Conservation (phyloP, 73 alveolate genomes). For the Paramecium biaurelia region DNA sequence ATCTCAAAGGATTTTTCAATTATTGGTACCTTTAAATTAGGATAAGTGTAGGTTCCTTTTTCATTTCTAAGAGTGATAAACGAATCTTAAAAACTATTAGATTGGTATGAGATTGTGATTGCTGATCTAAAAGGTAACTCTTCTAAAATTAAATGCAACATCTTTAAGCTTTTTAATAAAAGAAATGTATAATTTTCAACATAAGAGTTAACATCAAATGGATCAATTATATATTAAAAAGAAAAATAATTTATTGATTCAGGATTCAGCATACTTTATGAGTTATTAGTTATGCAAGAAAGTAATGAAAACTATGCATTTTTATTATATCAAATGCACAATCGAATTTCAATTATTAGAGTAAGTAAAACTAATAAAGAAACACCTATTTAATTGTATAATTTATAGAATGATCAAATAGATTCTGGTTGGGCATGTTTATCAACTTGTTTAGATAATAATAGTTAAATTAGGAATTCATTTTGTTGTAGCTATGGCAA, state of each 20-base stretch:
- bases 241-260: background rate
- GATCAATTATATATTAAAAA: background rate
- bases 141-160: background rate
- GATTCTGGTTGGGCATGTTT: slow-evolving; percentile 27
- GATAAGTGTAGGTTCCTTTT: background rate
- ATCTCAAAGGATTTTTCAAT: background rate
- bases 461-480: background rate
- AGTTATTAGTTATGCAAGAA: background rate
- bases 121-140: background rate
- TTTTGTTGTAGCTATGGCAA: slow-evolving; percentile 11
- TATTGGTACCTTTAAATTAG: background rate
- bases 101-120: background rate
- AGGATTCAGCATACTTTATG: background rate
- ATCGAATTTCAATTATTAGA: background rate
- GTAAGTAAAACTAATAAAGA: background rate
- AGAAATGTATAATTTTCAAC: background rate
- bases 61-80: background rate
- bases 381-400: background rate
- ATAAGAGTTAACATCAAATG: background rate
- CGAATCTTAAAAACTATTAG: background rate
- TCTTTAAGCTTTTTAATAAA: background rate
- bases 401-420: background rate
- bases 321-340: background rate
- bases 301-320: background rate
- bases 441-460: background rate